Evolutionary conservation across 371 early-diverging fungal genomes (phyloP).

Genomic region (Chytridiales sp.): DNA sequence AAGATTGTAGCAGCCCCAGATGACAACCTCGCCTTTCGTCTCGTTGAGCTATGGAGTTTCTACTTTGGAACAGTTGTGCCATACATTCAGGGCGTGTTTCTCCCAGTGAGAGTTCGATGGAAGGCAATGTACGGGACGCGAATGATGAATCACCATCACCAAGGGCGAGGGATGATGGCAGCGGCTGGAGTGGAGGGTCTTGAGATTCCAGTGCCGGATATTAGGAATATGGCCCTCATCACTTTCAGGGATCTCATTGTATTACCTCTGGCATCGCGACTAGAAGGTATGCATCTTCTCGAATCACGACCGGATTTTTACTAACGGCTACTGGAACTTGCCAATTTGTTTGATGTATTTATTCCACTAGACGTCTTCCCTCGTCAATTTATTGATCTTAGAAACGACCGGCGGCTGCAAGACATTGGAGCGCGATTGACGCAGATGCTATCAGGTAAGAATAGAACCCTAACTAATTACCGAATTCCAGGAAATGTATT

Average conservation of each 20-base stretch:
- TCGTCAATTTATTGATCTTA: conserved; percentile 65
- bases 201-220: conserved; percentile 39
- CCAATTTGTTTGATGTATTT: neutral
- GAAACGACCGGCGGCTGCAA: conserved; percentile 64
- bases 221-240: conserved; percentile 64
- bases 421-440: conserved; percentile 72
- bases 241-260: conserved; percentile 73
- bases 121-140: neutral
- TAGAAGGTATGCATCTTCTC: conserved; percentile 57
- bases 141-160: neutral
- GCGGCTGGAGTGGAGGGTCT: conserved; percentile 11
- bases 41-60: conserved; percentile 84
- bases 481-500: no score
- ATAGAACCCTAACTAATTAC: no score
- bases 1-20: conserved; percentile 71
- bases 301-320: neutral
- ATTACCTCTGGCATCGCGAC: conserved; percentile 61
- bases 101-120: conserved; percentile 55
- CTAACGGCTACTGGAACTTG: neutral
- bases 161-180: conserved; percentile 5
- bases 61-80: conserved; percentile 82
- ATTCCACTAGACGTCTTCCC: conserved; percentile 60
- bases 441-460: no score
- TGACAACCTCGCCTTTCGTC: conserved; percentile 66
- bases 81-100: conserved; percentile 81